These are phyloP conservation scores for Emiliania huxleyi DNA, from an alignment of 78 protist species.

Conservation along the genomic window DNA sequence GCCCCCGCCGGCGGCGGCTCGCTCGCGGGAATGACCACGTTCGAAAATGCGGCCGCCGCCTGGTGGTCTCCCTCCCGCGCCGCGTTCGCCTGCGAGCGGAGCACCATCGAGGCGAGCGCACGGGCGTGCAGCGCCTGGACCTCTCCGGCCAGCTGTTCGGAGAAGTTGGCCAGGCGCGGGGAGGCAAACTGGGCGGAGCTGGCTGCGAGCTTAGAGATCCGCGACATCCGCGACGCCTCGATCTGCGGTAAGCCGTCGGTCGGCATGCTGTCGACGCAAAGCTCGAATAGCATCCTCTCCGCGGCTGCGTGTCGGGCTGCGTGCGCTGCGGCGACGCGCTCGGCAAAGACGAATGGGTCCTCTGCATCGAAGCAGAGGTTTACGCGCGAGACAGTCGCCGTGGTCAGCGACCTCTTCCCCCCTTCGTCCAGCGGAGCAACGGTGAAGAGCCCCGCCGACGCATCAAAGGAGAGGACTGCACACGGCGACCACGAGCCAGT, in stretches of 20 bases:
- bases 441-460: not conserved
- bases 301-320: not conserved
- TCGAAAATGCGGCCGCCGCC: not conserved
- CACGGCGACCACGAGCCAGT: not conserved
- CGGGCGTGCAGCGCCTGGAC: slow-evolving; percentile 44
- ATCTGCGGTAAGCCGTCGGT: slow-evolving; percentile 57
- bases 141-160: slow-evolving; percentile 48
- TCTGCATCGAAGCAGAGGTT: slow-evolving; percentile 45
- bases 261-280: slow-evolving; percentile 79
- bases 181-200: not conserved
- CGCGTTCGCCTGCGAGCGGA: slow-evolving; percentile 14
- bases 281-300: slow-evolving; percentile 7
- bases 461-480: not conserved
- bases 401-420: not conserved
- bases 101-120: slow-evolving; percentile 57
- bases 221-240: slow-evolving; percentile 1
- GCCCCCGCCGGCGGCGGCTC: not conserved
- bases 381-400: slow-evolving; percentile 1
- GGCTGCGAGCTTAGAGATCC: not conserved
- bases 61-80: not conserved
- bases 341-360: slow-evolving; percentile 59
- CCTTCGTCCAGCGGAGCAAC: not conserved
- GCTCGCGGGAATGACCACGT: not conserved
- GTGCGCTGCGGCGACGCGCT: slow-evolving; percentile 62
- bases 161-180: not conserved